phyloP scores from a whole-genome alignment of 2,329 filamentous ascomycete species.

The Bipolaris oryzae region DNA sequence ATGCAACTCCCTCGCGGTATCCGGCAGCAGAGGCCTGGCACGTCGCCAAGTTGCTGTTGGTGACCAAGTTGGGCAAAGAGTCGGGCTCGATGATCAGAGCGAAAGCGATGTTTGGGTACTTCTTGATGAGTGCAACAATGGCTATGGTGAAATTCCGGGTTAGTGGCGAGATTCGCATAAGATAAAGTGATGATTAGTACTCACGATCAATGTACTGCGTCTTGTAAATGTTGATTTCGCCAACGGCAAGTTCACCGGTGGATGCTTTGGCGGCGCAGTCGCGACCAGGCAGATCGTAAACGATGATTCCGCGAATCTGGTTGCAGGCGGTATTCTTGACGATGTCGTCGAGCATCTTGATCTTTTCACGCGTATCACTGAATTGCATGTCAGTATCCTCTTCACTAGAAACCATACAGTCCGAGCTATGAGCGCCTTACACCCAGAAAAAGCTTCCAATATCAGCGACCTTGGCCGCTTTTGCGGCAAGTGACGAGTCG shows the following conservation, averaged over 20 bases:
- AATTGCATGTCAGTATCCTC: slow-evolving; percentile 27
- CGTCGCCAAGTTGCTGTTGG: slow-evolving; percentile 61
- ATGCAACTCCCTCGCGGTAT: slow-evolving; percentile 64
- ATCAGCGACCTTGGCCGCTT: slow-evolving; percentile 55
- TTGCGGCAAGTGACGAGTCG: slow-evolving; percentile 57
- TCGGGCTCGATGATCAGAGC: slow-evolving; percentile 63
- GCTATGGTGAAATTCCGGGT: slow-evolving; percentile 27
- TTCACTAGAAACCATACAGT: neutral
- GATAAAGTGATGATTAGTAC: neutral
- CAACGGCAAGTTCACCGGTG: slow-evolving; percentile 67
- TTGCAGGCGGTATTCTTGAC: slow-evolving; percentile 58
- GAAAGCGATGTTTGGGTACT: slow-evolving; percentile 56
- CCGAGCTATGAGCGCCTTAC: slow-evolving; percentile 42
- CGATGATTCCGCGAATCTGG: slow-evolving; percentile 62
- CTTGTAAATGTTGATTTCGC: slow-evolving; percentile 59
- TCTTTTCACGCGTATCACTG: slow-evolving; percentile 57
- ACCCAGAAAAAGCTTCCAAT: slow-evolving; percentile 62
- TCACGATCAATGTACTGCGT: slow-evolving; percentile 58
- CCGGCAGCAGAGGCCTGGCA: slow-evolving; percentile 63
- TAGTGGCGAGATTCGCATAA: neutral
- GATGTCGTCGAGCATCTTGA: slow-evolving; percentile 55
- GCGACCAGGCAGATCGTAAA: slow-evolving; percentile 69
- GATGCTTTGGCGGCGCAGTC: slow-evolving; percentile 69
- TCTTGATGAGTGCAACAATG: slow-evolving; percentile 61
- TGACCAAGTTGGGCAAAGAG: slow-evolving; percentile 68